phyloP scores from a whole-genome alignment of 768 basidiomycete genomes.

The Auriculariales sp. region DNA sequence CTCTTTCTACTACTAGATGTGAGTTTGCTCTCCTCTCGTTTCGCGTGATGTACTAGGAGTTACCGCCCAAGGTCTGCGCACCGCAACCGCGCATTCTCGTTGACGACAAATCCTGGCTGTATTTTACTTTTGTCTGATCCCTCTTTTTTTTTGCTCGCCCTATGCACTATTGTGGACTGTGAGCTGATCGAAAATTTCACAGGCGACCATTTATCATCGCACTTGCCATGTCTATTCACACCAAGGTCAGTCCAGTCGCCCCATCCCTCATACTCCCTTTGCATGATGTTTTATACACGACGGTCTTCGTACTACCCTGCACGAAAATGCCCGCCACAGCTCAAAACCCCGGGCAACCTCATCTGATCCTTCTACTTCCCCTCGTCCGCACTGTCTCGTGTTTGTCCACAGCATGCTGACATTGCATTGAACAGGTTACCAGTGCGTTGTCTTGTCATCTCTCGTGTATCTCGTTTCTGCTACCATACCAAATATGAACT shows the following conservation, averaged over 20 bases:
- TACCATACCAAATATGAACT: too few relatives aligned
- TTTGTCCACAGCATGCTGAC: too few relatives aligned
- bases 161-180: not conserved
- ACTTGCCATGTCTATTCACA: too few relatives aligned
- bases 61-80: not conserved
- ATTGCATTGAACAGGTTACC: too few relatives aligned
- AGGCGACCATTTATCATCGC: not conserved
- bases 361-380: conserved; percentile 32
- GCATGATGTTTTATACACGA: conserved; percentile 71
- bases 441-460: too few relatives aligned
- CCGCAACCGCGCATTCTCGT: not conserved
- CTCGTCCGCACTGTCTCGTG: not conserved
- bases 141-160: not conserved
- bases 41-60: not conserved
- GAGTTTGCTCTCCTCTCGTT: too few relatives aligned
- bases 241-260: not conserved
- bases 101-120: not conserved
- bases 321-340: conserved; percentile 92
- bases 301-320: conserved; percentile 77
- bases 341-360: conserved; percentile 75
- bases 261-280: conserved; percentile 3
- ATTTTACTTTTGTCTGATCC: not conserved
- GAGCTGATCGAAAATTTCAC: not conserved
- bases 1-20: too few relatives aligned
- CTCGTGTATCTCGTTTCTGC: too few relatives aligned